phyloP scores from a whole-genome alignment of 78 protist genomes.

The Chrysochromulina parva region DNA sequence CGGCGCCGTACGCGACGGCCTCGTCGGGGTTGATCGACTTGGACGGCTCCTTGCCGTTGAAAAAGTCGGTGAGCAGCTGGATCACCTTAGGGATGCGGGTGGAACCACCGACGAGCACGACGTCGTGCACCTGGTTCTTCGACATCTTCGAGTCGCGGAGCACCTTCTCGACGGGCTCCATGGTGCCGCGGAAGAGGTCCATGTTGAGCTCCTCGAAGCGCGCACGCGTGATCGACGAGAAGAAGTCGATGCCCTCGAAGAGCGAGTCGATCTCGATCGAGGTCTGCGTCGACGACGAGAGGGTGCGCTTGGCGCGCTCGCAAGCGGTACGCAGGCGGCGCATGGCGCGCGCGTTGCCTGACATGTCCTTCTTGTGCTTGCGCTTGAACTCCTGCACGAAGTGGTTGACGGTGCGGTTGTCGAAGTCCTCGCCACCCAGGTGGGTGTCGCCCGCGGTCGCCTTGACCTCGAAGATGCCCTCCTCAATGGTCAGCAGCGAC shows the following conservation, averaged over 20 bases:
- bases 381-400: constrained; percentile 83
- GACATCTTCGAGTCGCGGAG: constrained; percentile 85
- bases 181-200: constrained; percentile 88
- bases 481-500: constrained; percentile 83
- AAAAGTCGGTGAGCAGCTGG: constrained; percentile 89
- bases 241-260: constrained; percentile 95
- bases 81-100: constrained; percentile 98
- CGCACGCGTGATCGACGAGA: constrained; percentile 93
- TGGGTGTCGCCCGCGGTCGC: constrained; percentile 92
- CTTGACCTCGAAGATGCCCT: constrained; percentile 96
- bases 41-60: constrained; percentile 94
- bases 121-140: constrained; percentile 79
- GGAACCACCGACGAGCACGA: constrained; percentile 98
- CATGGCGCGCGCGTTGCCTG: constrained; percentile 80
- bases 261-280: constrained; percentile 92
- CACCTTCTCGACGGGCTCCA: constrained; percentile 91
- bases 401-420: constrained; percentile 85
- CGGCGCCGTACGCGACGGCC: constrained; percentile 99
- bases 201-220: constrained; percentile 93
- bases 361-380: constrained; percentile 80
- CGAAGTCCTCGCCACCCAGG: constrained; percentile 89
- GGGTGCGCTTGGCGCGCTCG: constrained; percentile 82
- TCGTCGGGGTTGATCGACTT: constrained; percentile 96
- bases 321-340: constrained; percentile 92
- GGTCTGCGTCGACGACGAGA: constrained; percentile 82